Percentiles rank a stretch among this genome's conserved stretches.
These are phyloP conservation scores for Ogataea naganishii DNA, from an alignment of 805 yeast genomes.

Conservation along the genomic window DNA sequence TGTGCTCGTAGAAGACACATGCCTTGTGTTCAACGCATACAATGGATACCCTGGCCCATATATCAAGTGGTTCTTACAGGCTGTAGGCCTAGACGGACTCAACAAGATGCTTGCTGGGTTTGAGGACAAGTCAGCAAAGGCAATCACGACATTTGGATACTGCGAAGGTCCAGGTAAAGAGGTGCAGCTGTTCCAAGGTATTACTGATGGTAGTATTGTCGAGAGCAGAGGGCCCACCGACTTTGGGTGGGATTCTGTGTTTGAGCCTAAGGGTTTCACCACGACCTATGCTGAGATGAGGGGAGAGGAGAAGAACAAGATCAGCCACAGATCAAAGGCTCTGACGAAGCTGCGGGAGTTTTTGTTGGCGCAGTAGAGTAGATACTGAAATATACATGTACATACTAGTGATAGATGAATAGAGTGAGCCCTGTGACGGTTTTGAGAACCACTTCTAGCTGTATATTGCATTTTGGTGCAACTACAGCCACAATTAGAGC, in stretches of 20 bases:
- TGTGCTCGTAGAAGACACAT: slow-evolving; percentile 92
- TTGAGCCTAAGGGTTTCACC: slow-evolving; percentile 69
- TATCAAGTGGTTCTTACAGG: slow-evolving; percentile 80
- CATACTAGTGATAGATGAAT: too few relatives aligned
- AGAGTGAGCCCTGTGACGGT: too few relatives aligned
- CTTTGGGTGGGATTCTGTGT: slow-evolving; percentile 94
- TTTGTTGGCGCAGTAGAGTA: slow-evolving; percentile 18
- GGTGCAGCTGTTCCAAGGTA: slow-evolving; percentile 77
- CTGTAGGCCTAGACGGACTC: slow-evolving; percentile 68
- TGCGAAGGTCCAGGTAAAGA: slow-evolving; percentile 72
- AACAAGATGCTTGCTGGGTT: slow-evolving; percentile 73
- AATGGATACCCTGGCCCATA: slow-evolving; percentile 84
- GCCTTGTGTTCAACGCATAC: slow-evolving; percentile 73
- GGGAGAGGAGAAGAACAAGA: slow-evolving; percentile 62
- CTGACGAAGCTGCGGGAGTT: slow-evolving; percentile 60
- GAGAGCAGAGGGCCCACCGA: slow-evolving; percentile 65
- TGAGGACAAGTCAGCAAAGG: slow-evolving; percentile 77
- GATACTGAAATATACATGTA: neutral
- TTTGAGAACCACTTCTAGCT: too few relatives aligned
- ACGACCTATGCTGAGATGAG: slow-evolving; percentile 88
- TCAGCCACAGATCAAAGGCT: slow-evolving; percentile 86
- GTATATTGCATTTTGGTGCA: too few relatives aligned
- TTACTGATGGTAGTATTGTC: slow-evolving; percentile 75
- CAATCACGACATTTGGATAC: slow-evolving; percentile 88
- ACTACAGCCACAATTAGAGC: too few relatives aligned